Conservation (phyloP, 2,329 filamentous ascomycete species). For the Pseudonectria buxi region DNA sequence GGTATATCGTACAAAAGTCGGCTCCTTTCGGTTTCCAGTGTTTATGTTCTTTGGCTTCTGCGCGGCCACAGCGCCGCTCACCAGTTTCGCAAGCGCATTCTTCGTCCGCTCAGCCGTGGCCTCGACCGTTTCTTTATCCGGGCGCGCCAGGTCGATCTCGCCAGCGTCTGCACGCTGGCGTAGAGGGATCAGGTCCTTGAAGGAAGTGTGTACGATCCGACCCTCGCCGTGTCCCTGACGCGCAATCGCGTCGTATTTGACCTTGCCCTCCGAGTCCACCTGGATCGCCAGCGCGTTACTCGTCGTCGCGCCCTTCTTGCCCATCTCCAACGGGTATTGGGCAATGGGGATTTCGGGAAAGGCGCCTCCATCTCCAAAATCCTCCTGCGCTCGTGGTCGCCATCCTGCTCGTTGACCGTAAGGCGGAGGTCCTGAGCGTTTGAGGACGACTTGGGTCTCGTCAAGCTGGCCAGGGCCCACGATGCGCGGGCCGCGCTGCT, state of each 20-base stretch:
- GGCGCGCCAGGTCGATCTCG: slow-evolving; percentile 79
- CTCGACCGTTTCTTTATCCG: slow-evolving; percentile 75
- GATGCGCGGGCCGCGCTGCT: slow-evolving; percentile 75
- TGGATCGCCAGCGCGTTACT: slow-evolving; percentile 90
- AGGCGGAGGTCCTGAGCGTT: slow-evolving; percentile 75
- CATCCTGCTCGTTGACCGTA: slow-evolving; percentile 86
- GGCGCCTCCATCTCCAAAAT: slow-evolving; percentile 92
- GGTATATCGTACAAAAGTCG: slow-evolving; percentile 92
- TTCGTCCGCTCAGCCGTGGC: slow-evolving; percentile 84
- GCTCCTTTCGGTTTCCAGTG: slow-evolving; percentile 69
- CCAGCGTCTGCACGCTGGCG: slow-evolving; percentile 89
- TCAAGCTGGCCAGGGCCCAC: slow-evolving; percentile 74
- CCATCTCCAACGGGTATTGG: slow-evolving; percentile 95
- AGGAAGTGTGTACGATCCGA: slow-evolving; percentile 85
- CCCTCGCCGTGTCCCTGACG: slow-evolving; percentile 78
- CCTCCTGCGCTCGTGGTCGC: slow-evolving; percentile 81
- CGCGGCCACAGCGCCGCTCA: slow-evolving; percentile 78
- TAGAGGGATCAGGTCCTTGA: slow-evolving; percentile 93
- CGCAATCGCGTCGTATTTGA: slow-evolving; percentile 95
- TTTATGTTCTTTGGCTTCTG: slow-evolving; percentile 97
- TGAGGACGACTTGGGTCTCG: slow-evolving; percentile 77
- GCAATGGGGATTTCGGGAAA: slow-evolving; percentile 92
- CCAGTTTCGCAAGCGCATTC: slow-evolving; percentile 73
- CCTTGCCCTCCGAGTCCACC: slow-evolving; percentile 84
- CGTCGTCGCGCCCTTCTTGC: slow-evolving; percentile 63